These are phyloP conservation scores for Coelastrella sp. DNA, from an alignment of 139 green algal genomes.

Conservation along the genomic window DNA sequence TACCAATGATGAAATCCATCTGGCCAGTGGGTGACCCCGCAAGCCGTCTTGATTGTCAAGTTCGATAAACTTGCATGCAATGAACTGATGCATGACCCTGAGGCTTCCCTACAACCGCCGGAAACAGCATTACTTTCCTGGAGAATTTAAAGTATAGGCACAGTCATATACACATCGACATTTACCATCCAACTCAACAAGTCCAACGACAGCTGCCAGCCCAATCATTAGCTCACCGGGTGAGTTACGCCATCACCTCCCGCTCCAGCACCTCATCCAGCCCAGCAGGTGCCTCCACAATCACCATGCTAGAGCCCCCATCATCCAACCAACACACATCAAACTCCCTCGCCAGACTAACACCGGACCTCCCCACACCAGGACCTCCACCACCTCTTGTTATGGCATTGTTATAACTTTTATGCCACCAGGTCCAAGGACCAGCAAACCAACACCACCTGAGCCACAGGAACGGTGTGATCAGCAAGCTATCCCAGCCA, in stretches of 20 bases:
- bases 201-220: too few species aligned
- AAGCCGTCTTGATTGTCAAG: too few species aligned
- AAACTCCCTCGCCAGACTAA: neutral
- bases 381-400: neutral
- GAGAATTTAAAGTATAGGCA: too few species aligned
- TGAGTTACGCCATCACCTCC: neutral
- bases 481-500: neutral
- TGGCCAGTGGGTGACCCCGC: too few species aligned
- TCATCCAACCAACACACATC: neutral
- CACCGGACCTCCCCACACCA: neutral
- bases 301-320: neutral
- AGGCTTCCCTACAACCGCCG: too few species aligned
- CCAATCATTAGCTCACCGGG: too few species aligned
- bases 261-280: slow-evolving; percentile 39
- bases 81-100: too few species aligned
- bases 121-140: too few species aligned
- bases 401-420: neutral
- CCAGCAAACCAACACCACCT: neutral
- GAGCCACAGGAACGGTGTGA: neutral
- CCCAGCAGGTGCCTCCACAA: slow-evolving; percentile 21
- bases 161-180: too few species aligned
- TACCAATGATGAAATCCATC: too few species aligned
- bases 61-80: too few species aligned
- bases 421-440: neutral
- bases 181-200: too few species aligned